phyloP scores from a whole-genome alignment of 352 stramenopile species.

The Phytopythium sindhum region DNA sequence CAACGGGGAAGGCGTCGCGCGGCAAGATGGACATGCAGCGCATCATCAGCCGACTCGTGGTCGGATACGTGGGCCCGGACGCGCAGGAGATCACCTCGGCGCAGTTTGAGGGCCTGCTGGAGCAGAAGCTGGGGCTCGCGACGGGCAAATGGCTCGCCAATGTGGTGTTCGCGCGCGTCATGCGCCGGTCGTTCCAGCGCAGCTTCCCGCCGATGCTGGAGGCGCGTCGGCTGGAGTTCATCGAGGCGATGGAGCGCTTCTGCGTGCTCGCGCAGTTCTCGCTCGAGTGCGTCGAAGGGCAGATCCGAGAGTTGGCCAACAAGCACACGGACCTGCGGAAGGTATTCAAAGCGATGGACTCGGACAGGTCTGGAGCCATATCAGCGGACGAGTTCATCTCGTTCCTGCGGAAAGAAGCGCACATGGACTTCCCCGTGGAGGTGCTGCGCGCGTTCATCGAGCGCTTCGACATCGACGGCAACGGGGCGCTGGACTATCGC shows the following conservation, averaged over 20 bases:
- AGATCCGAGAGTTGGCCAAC: slow-evolving; percentile 27
- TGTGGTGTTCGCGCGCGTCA: slow-evolving; percentile 33
- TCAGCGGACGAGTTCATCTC: slow-evolving; percentile 24
- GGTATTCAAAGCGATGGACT: slow-evolving; percentile 29
- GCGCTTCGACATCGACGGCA: slow-evolving; percentile 42
- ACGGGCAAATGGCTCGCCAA: slow-evolving; percentile 18
- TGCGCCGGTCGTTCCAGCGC: slow-evolving; percentile 13
- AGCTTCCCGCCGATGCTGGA: slow-evolving; percentile 11
- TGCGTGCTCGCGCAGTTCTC: slow-evolving; percentile 26
- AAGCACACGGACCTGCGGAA: slow-evolving; percentile 22
- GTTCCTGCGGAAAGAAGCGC: slow-evolving; percentile 27
- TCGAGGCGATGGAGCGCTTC: slow-evolving; percentile 27
- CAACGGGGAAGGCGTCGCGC: slow-evolving; percentile 13
- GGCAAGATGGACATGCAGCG: slow-evolving; percentile 30
- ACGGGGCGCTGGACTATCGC: slow-evolving; percentile 38
- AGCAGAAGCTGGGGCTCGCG: slow-evolving; percentile 33
- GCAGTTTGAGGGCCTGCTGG: slow-evolving; percentile 22
- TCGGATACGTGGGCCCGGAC: slow-evolving; percentile 9
- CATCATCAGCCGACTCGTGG: slow-evolving; percentile 15
- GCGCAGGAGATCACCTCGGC: slow-evolving; percentile 13
- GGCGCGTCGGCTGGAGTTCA: slow-evolving; percentile 10
- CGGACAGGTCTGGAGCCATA: slow-evolving; percentile 32
- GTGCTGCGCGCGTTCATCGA: slow-evolving; percentile 37
- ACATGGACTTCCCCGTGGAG: slow-evolving; percentile 25
- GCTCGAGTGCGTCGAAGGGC: slow-evolving; percentile 35